Percentiles rank a stretch among this genome's conserved stretches.
Conservation (phyloP, 495 filamentous ascomycete species). For the Glarea lozoyensis region DNA sequence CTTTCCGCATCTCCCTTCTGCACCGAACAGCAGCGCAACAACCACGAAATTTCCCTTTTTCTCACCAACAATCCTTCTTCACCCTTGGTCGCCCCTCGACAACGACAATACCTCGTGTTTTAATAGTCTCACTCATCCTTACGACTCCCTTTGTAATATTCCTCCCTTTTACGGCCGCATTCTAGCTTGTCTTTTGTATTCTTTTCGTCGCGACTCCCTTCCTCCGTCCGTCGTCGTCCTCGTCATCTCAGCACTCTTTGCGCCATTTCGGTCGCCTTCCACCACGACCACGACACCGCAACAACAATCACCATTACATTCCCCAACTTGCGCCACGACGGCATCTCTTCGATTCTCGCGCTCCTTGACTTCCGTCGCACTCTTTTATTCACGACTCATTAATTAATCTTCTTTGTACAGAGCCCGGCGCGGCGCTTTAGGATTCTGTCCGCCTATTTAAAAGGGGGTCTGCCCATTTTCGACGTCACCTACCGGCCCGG, state of each 20-base stretch:
- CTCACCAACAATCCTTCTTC: no score
- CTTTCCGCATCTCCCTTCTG: no score
- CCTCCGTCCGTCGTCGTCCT: conserved; percentile 2
- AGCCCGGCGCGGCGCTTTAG: conserved; percentile 16
- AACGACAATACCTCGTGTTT: no score
- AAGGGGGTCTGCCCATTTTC: conserved; percentile 6
- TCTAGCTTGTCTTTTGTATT: no score
- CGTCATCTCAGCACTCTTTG: conserved; percentile 3
- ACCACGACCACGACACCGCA: not conserved
- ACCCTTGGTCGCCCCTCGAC: no score
- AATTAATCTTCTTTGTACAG: conserved; percentile 13
- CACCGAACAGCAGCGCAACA: no score
- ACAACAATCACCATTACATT: not conserved
- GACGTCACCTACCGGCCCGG: conserved; percentile 12
- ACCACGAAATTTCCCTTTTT: no score
- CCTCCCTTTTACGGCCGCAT: no score
- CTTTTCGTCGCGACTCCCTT: not conserved
- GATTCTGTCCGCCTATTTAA: conserved; percentile 5
- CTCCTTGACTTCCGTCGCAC: conserved; percentile 18
- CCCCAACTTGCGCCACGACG: conserved; percentile 13
- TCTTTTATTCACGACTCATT: conserved; percentile 16
- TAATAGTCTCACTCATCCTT: no score
- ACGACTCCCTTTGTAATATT: no score
- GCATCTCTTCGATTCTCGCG: conserved; percentile 20
- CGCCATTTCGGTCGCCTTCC: not conserved